Base-by-base conservation (phyloP, 257 asterid genomes). In the Solanum okadae region DNA sequence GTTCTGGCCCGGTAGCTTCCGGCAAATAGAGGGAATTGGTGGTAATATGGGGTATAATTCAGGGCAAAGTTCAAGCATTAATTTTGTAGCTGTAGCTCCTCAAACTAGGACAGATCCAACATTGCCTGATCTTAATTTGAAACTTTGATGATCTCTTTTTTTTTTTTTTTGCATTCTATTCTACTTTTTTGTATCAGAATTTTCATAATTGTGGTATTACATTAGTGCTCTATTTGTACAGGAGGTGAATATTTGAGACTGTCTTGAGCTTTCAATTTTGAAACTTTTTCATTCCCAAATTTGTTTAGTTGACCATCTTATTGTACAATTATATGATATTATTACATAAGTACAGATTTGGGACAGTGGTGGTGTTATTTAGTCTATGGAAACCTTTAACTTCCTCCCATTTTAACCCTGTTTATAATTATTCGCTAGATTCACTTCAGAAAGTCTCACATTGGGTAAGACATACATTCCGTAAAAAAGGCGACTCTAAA, bases 1-100 rank as follows among this genome's bases (percentile, higher is more conserved):
- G 87, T 89, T 92, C 20, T 96, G 98, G 98, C 99, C 99, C 0
- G 98, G 99, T 49, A 95, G 99, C 88, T 96, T 96, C 81, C 91
- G 99, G 71, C 96, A 93, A 87, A 88, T 93, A 25, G 95, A 94
- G 59, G 94, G 95, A 27, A 76, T 77, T 33, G 87, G 88, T 81
- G 88, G 92, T 10, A 83, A 87, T 65, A 63, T 87, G 63, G 90
- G 89, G 13, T 79, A 35, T 25, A 91, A 79, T 29, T 61, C 93
- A 4, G 95, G 95, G 5, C 97, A 90, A 52, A 86, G 89, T 86
- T 88, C 93, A 14, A 87, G 85, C 83, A 88, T 89, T 88, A 90
- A 90, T 87, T 92, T 92, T 83, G 94, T 86, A n/a, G 91, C 92
- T 11, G 77, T 87, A 56, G 90, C 91, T 13, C 93, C 93, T 12